Evolutionary conservation across 2,329 filamentous ascomycete species (phyloP).

Genomic region (Chaetomiaceae sp.): DNA sequence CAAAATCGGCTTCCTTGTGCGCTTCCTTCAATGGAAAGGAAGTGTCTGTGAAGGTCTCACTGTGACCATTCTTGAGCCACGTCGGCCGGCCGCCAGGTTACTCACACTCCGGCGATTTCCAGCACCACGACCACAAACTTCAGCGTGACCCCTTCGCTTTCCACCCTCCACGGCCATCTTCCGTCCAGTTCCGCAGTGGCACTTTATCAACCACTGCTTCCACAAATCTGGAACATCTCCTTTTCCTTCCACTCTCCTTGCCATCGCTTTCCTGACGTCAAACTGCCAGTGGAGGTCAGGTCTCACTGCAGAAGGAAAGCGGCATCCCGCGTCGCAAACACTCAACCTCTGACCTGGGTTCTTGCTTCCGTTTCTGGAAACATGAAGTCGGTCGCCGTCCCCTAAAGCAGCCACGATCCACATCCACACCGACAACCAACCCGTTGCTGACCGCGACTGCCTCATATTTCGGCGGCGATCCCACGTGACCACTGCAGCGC

Average conservation of each 20-base stretch:
- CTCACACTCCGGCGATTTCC: background rate
- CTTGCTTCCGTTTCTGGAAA: slow-evolving; percentile 3
- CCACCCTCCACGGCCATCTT: background rate
- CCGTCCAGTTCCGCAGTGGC: background rate
- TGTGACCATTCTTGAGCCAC: background rate
- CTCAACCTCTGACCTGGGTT: background rate
- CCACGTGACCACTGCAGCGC: background rate
- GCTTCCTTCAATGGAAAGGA: background rate
- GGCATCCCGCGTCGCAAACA: slow-evolving; percentile 15
- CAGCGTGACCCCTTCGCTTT: background rate
- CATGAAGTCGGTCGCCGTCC: background rate
- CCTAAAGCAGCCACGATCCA: slow-evolving; percentile 8
- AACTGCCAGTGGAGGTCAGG: slow-evolving; percentile 9
- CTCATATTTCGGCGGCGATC: background rate
- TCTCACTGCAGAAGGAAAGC: slow-evolving; percentile 20
- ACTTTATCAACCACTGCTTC: no score
- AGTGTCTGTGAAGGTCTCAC: slow-evolving; percentile 3
- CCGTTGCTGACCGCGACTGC: slow-evolving; percentile 4
- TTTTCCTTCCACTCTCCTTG: background rate
- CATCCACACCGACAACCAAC: background rate
- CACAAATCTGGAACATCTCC: background rate
- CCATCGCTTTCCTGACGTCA: background rate
- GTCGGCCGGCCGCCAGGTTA: slow-evolving; percentile 1
- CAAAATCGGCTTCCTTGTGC: background rate
- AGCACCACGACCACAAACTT: background rate